Base-by-base conservation (phyloP, 352 stramenopile genomes). In the Lagenidium sp. region DNA sequence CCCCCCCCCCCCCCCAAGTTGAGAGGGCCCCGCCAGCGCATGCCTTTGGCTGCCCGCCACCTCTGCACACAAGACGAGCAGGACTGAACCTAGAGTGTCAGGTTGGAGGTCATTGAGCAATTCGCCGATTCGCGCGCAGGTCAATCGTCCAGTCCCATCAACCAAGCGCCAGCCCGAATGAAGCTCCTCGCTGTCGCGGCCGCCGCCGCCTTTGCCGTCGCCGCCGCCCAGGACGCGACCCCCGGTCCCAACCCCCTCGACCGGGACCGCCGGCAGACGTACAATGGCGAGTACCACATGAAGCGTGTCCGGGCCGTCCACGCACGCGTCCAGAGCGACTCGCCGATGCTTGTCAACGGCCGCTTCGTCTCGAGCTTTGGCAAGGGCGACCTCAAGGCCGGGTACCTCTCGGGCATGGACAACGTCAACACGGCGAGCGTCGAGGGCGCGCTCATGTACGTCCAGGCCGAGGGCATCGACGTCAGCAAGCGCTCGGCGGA, bases 401-500 rank as follows among this genome's bases (percentile, higher is more conserved):
- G 73, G 0, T 89, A 89, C 59, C 34, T 72, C 12, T 71, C 63
- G n/a, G 65, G 53, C 8, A 55, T 64, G 49, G 55, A 64, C 45
- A 53, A 28, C 4, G 55, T 64, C 23, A 64, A 64, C 50, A 58
- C 45, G 18, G 55, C 55, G 4, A 59, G 49, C 19, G 73, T 92
- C 0, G 76, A 89, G 36, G 79, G 79, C 12, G 64, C 73, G 4
- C 68, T 92, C 41, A 88, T 89, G 74, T 92, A 87, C 47, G 75
- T 92, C 4, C 76, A 89, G 55, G 75, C 76, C 1, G 79, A 92
- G 32, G 73, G 74, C 21, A 92, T 92, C 58, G 85, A 92, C 52
- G 35, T 73, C 11, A 73, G 82, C 39, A 61, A 62, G 16, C 73
- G 76, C 3, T 46, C 65, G 0, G 16, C 57, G 5, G 51, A 71